These are phyloP conservation scores for Geotrichum ghanense DNA, from an alignment of 805 yeast species.

Conservation along the genomic window DNA sequence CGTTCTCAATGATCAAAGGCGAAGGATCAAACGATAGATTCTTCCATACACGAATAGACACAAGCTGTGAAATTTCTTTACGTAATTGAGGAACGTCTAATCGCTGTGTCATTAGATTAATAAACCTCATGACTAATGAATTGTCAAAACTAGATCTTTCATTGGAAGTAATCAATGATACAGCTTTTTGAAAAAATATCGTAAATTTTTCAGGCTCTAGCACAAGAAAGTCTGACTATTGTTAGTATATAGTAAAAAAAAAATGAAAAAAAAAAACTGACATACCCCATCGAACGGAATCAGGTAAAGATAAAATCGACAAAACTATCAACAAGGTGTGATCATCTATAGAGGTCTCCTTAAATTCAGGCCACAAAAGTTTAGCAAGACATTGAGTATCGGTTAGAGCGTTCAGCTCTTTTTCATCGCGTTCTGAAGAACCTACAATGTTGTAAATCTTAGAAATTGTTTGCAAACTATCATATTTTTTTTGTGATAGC, in stretches of 20 bases:
- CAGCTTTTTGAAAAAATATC: constrained; percentile 22
- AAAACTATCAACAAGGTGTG: constrained; percentile 30
- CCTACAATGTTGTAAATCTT: too few relatives aligned
- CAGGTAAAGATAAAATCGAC: too few relatives aligned
- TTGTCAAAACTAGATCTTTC: neutral
- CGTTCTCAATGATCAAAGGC: constrained; percentile 12
- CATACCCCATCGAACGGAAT: too few relatives aligned
- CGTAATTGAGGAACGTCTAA: neutral
- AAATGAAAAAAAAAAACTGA: too few relatives aligned
- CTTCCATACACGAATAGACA: constrained; percentile 28
- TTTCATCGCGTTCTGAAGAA: too few relatives aligned
- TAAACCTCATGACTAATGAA: neutral
- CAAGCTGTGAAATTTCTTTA: constrained; percentile 22
- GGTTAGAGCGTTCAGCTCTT: too few relatives aligned
- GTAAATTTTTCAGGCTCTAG: constrained; percentile 20
- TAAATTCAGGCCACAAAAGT: constrained; percentile 35
- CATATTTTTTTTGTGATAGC: too few relatives aligned
- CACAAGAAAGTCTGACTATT: constrained; percentile 8
- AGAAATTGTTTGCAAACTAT: too few relatives aligned
- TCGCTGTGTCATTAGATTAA: neutral
- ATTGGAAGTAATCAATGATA: constrained; percentile 18
- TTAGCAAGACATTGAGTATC: too few relatives aligned
- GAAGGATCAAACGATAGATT: constrained; percentile 14
- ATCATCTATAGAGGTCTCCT: constrained; percentile 29
- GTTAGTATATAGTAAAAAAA: too few relatives aligned